Evolutionary conservation across 1,284 basidiomycete genomes (phyloP), one percentile per base, ranked within the genome.

Genomic region (Phellinidium pouzarii): DNA sequence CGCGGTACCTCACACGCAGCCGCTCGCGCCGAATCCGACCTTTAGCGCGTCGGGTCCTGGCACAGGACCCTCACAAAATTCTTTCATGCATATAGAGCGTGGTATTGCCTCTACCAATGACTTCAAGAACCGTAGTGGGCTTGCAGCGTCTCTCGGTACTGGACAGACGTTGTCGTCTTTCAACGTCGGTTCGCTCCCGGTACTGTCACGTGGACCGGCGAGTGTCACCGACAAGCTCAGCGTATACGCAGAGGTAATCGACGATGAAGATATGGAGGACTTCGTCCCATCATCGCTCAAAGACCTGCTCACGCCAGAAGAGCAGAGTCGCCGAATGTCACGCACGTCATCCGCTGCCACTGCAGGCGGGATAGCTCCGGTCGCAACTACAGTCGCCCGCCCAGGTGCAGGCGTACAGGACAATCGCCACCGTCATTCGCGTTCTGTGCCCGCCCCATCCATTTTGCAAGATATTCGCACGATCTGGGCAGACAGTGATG

Each of bases 261-360:
- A 80, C 23, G 84, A 86, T 50, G 88, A 84, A 42, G 87, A 91
- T 59, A 68, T 90, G 49, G 92, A 96, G 63, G 91, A 92, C 54
- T 87, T 94, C 64, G 66, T 95, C 25, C 92, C 92, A 0, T 85
- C 87, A 50, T 90, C 85, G 6, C 70, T 95, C 46, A 88, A 82
- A n/a, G 91, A 94, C 57, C 72, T 95, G 14, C 71, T 95, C 42
- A 94, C 91, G 0, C 90, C 90, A 0, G 87, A 85, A 57, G 93
- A 95, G 66, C 72, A 78, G 50, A 84, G 80, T 29, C 74, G 91
- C 40, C 72, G 91, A 44, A 81, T 91, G 78, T 88, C 85, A 17
- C 78, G 87, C 48, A 82, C 79, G 14, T 78, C 79, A 50, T 77
- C 78, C 22, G 70, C 47, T 70, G 74, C 59, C 61, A 66, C 48